A percentile compares a stretch with the other conserved stretches of the same genome.
These are phyloP conservation scores for Myriosclerotinia duriaeana DNA, from an alignment of 2,329 filamentous ascomycete species.

Conservation along the genomic window DNA sequence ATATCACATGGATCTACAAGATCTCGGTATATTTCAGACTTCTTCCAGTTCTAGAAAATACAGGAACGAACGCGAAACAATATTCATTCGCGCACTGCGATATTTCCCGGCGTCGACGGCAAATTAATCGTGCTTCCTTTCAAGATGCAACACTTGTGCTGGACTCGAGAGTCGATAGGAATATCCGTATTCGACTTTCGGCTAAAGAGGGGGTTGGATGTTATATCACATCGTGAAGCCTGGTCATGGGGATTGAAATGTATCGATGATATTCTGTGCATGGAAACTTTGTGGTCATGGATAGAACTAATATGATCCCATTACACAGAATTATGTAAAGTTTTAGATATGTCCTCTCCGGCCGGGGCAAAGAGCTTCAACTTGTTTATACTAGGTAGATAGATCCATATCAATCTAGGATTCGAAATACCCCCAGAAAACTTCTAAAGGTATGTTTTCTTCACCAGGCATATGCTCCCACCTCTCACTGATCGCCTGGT, in stretches of 20 bases:
- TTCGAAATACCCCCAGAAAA: too few relatives aligned
- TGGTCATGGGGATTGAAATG: background rate
- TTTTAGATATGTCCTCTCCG: too few relatives aligned
- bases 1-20: background rate
- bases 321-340: too few relatives aligned
- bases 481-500: too few relatives aligned
- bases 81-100: background rate
- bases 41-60: background rate
- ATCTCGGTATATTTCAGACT: background rate
- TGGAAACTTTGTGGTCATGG: too few relatives aligned
- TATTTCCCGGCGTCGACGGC: background rate
- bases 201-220: too few relatives aligned
- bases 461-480: too few relatives aligned
- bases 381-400: too few relatives aligned
- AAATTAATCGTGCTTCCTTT: background rate
- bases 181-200: background rate
- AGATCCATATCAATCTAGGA: too few relatives aligned
- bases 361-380: background rate
- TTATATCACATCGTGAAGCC: background rate
- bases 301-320: too few relatives aligned
- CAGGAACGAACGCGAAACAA: background rate
- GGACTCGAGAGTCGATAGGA: background rate
- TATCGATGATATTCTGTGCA: too few relatives aligned
- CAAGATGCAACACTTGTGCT: background rate
- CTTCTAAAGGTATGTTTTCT: too few relatives aligned